Conservation (phyloP, 2,329 filamentous ascomycete genomes). For the Curvularia lunata region DNA sequence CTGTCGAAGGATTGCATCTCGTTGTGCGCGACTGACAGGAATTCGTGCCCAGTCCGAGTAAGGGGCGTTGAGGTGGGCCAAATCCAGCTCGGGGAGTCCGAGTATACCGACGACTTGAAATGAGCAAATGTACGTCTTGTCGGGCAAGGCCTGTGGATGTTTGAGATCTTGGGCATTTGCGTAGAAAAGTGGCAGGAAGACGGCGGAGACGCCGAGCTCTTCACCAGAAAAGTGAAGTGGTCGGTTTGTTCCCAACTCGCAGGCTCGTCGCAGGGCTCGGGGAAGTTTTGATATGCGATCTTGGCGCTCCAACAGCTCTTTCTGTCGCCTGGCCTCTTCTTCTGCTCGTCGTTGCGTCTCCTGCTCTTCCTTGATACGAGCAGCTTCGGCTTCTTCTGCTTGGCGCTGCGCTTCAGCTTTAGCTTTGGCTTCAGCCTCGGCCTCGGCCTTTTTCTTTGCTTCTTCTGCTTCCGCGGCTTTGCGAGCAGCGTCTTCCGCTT, state of each 20-base stretch:
- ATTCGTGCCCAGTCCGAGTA: constrained; percentile 48
- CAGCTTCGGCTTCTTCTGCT: constrained; percentile 43
- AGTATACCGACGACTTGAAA: constrained; percentile 51
- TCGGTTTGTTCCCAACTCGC: constrained; percentile 45
- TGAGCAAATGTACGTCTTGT: constrained; percentile 47
- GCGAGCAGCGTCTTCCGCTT: constrained; percentile 37
- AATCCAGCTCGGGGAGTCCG: constrained; percentile 49
- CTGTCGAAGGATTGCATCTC: constrained; percentile 45
- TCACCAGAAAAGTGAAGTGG: constrained; percentile 49
- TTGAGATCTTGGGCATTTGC: constrained; percentile 42
- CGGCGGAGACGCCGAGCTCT: constrained; percentile 47
- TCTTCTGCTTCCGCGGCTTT: constrained; percentile 42
- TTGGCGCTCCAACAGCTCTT: constrained; percentile 41
- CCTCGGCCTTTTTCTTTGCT: constrained; percentile 36
- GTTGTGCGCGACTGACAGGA: constrained; percentile 42
- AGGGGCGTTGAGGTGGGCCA: constrained; percentile 40
- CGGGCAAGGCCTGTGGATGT: constrained; percentile 22
- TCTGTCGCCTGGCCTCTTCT: constrained; percentile 38
- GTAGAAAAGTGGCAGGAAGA: constrained; percentile 49
- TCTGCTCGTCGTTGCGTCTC: constrained; percentile 38
- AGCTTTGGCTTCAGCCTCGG: constrained; percentile 36
- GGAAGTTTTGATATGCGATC: constrained; percentile 46
- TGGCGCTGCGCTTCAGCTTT: constrained; percentile 40
- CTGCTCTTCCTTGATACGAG: constrained; percentile 41
- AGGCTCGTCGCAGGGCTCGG: constrained; percentile 46